Percentiles rank a stretch among this genome's conserved stretches.
These are phyloP conservation scores for Nigrospora oryzae DNA, from an alignment of 2,329 filamentous ascomycete species.

Conservation along the genomic window DNA sequence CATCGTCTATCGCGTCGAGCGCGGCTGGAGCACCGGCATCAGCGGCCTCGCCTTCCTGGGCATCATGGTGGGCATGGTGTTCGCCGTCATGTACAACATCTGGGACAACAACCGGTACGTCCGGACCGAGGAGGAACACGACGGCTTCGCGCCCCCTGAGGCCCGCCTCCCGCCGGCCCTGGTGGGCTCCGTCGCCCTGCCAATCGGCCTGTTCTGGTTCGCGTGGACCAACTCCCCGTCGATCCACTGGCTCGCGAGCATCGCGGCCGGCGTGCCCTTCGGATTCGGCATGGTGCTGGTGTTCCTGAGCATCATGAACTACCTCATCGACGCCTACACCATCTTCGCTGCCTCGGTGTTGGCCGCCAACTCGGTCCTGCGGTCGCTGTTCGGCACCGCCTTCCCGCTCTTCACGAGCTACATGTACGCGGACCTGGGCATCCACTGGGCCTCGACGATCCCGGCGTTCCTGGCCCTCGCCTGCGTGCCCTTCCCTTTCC, in stretches of 20 bases:
- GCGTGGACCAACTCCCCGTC: constrained; percentile 50
- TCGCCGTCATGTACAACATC: constrained; percentile 44
- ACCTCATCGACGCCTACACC: constrained; percentile 40
- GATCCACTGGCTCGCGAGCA: constrained; percentile 39
- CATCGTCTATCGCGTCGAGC: constrained; percentile 51
- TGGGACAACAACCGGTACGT: constrained; percentile 44
- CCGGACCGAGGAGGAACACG: constrained; percentile 27
- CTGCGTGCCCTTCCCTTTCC: constrained; percentile 65
- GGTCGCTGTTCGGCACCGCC: constrained; percentile 47
- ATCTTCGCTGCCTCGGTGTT: constrained; percentile 63
- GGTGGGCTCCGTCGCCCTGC: constrained; percentile 50
- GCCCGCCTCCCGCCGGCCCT: constrained; percentile 51
- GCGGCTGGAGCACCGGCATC: constrained; percentile 48
- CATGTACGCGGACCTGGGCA: constrained; percentile 51
- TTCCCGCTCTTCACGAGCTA: constrained; percentile 50
- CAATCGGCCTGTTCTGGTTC: constrained; percentile 56
- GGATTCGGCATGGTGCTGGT: constrained; percentile 34
- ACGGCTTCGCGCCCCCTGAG: constrained; percentile 54
- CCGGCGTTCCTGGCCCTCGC: constrained; percentile 64
- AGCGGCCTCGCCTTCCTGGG: constrained; percentile 59
- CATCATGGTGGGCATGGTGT: constrained; percentile 54
- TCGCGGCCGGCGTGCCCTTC: constrained; percentile 17
- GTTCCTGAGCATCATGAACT: constrained; percentile 45
- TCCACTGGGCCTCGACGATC: constrained; percentile 70
- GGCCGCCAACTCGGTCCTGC: constrained; percentile 56